Conservation (phyloP, 1,284 basidiomycete species). For the Pascua sp. region DNA sequence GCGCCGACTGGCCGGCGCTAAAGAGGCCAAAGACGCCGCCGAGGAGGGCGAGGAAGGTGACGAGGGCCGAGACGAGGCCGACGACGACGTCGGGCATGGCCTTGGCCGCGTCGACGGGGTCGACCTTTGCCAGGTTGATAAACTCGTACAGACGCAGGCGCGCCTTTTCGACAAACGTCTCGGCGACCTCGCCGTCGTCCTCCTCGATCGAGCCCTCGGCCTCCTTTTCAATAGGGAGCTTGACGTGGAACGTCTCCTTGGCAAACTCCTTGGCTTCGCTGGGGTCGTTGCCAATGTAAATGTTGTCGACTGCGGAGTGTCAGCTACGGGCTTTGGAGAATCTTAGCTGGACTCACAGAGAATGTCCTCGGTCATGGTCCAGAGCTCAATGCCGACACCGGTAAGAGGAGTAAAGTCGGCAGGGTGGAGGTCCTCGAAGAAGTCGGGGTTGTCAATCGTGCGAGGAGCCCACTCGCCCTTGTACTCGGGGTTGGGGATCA, state of each 20-base stretch:
- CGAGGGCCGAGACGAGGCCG: constrained; percentile 64
- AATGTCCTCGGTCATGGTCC: constrained; percentile 98
- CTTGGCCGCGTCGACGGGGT: constrained; percentile 63
- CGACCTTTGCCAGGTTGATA: constrained; percentile 38
- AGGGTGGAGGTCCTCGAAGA: constrained; percentile 83
- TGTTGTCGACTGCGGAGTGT: constrained; percentile 59
- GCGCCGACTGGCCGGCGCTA: constrained; percentile 51
- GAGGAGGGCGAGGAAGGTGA: constrained; percentile 79
- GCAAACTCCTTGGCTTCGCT: constrained; percentile 77
- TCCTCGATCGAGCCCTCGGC: constrained; percentile 56
- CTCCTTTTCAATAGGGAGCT: constrained; percentile 55
- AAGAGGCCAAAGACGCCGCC: constrained; percentile 73
- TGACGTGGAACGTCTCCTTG: constrained; percentile 77
- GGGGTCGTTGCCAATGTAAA: constrained; percentile 84
- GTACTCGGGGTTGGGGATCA: constrained; percentile 96
- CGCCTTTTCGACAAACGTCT: constrained; percentile 38
- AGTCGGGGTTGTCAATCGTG: constrained; percentile 88
- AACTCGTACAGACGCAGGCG: constrained; percentile 47
- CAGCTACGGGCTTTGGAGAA: neutral
- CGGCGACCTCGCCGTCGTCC: constrained; percentile 35
- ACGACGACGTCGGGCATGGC: constrained; percentile 79
- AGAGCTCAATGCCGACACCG: constrained; percentile 93
- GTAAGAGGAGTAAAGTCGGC: constrained; percentile 84
- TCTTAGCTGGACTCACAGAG: constrained; percentile 55
- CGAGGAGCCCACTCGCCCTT: constrained; percentile 92